Conservation (phyloP, 768 basidiomycete genomes). For the Boletus insuetus region DNA sequence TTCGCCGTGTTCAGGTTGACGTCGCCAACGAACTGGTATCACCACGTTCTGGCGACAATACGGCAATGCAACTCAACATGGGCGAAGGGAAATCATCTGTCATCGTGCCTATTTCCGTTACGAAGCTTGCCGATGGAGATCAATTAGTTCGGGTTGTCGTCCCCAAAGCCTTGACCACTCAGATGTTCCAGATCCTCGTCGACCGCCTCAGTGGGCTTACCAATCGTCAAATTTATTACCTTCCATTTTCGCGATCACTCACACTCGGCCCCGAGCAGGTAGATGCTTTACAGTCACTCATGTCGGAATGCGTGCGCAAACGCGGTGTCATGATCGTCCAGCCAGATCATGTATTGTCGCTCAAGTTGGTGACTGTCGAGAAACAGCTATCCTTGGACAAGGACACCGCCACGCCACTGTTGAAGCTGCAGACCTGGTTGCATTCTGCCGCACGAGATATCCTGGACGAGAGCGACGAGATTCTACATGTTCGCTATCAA, state of each 20-base stretch:
- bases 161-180: slow-evolving; percentile 41
- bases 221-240: slow-evolving; percentile 43
- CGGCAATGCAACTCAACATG: slow-evolving; percentile 43
- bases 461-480: slow-evolving; percentile 27
- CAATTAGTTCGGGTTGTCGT: slow-evolving; percentile 23
- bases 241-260: slow-evolving; percentile 46
- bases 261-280: slow-evolving; percentile 14
- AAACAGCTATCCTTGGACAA: slow-evolving; percentile 11
- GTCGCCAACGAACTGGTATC: slow-evolving; percentile 45
- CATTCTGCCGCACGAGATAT: slow-evolving; percentile 18
- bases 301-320: slow-evolving; percentile 34
- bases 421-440: slow-evolving; percentile 24
- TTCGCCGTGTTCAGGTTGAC: slow-evolving; percentile 17
- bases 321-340: slow-evolving; percentile 45
- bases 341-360: slow-evolving; percentile 36
- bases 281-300: slow-evolving; percentile 26
- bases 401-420: neutral
- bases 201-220: slow-evolving; percentile 40
- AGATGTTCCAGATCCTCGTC: slow-evolving; percentile 47
- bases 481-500: slow-evolving; percentile 32
- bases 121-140: slow-evolving; percentile 40
- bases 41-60: slow-evolving; percentile 34
- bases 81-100: slow-evolving; percentile 20
- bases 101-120: slow-evolving; percentile 43
- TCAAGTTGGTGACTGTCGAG: slow-evolving; percentile 39